phyloP scores from a whole-genome alignment of 352 stramenopile genomes.

The Pythium brassicae region DNA sequence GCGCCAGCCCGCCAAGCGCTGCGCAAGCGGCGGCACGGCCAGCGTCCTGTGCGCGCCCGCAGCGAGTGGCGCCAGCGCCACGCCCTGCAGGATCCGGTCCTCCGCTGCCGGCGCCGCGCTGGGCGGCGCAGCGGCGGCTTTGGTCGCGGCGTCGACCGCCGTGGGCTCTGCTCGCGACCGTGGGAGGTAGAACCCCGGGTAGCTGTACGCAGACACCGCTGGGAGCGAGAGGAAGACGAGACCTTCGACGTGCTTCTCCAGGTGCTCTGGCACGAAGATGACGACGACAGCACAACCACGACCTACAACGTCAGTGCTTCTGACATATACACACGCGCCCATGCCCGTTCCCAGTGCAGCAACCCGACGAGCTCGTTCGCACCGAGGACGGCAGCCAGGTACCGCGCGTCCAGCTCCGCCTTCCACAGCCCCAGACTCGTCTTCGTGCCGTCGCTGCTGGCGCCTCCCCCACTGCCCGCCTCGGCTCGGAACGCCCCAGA shows the following conservation, averaged over 20 bases:
- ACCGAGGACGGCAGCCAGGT: conserved; percentile 49
- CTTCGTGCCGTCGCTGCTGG: conserved; percentile 3
- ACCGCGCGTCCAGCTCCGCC: conserved; percentile 76
- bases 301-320: no score
- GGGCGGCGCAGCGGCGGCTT: background rate
- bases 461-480: background rate
- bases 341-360: background rate
- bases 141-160: background rate
- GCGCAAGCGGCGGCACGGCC: conserved; percentile 20
- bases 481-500: background rate
- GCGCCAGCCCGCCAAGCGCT: conserved; percentile 40
- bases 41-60: conserved; percentile 7
- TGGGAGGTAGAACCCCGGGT: conserved; percentile 66
- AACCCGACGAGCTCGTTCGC: conserved; percentile 9
- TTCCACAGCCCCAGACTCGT: conserved; percentile 46
- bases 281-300: no score
- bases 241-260: conserved; percentile 38
- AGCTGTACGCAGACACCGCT: conserved; percentile 25
- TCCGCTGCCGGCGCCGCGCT: background rate
- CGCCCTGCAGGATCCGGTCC: conserved; percentile 38
- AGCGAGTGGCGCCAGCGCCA: conserved; percentile 24
- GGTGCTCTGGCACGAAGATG: conserved; percentile 28
- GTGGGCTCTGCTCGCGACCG: conserved; percentile 15
- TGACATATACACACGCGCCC: background rate
- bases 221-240: conserved; percentile 43